phyloP scores from a whole-genome alignment of 768 basidiomycete genomes.

The Agrocybe praecox region DNA sequence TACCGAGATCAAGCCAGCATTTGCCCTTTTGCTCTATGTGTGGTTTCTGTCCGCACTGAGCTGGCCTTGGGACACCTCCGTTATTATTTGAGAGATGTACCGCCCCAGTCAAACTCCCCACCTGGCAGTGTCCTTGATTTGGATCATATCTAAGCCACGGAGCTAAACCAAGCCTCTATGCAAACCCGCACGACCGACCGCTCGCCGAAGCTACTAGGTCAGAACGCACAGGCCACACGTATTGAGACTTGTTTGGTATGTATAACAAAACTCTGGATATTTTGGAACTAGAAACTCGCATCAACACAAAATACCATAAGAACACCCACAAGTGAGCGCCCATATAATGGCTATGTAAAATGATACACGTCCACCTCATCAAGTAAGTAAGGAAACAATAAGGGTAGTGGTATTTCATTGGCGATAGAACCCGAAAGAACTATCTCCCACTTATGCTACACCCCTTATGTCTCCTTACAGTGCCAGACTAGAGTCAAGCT shows the following conservation, averaged over 20 bases:
- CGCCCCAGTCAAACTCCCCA: constrained; percentile 83
- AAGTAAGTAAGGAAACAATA: constrained; percentile 82
- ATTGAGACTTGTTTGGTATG: too few species aligned
- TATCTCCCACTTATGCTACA: constrained; percentile 85
- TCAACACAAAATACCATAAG: too few species aligned
- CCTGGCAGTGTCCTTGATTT: constrained; percentile 78
- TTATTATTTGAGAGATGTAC: constrained; percentile 82
- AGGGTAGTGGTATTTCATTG: constrained; percentile 83
- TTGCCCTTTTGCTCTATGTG: constrained; percentile 80
- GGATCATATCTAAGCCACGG: too few species aligned
- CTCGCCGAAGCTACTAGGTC: too few species aligned
- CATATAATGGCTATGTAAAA: too few species aligned
- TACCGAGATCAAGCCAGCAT: constrained; percentile 82
- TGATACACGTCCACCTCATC: constrained; percentile 75
- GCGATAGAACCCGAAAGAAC: too few species aligned
- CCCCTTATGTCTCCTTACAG: constrained; percentile 82
- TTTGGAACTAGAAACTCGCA: too few species aligned
- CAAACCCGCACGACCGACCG: too few species aligned
- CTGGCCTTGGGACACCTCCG: constrained; percentile 80
- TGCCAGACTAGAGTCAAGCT: constrained; percentile 88
- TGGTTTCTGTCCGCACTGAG: constrained; percentile 83
- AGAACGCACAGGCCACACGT: too few species aligned
- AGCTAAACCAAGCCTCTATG: too few species aligned
- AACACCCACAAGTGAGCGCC: too few species aligned
- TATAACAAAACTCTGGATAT: too few species aligned